Conservation (phyloP, 805 yeast genomes). For the Allodekkera sacchari region DNA sequence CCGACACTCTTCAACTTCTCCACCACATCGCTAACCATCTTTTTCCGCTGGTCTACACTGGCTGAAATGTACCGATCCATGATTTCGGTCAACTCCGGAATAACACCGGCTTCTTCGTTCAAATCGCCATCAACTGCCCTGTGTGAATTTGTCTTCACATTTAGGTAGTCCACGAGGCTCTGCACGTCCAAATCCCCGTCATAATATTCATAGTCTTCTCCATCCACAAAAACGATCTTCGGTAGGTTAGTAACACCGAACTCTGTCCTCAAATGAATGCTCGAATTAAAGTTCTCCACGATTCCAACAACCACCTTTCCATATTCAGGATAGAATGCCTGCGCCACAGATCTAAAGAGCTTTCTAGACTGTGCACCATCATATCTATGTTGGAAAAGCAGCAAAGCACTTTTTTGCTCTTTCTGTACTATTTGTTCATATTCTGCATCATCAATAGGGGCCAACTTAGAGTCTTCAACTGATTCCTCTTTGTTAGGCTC, state of each 20-base stretch:
- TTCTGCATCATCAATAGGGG: slow-evolving; percentile 20
- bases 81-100: slow-evolving; percentile 24
- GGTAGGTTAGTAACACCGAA: slow-evolving; percentile 44
- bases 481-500: slow-evolving; percentile 10
- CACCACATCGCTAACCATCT: slow-evolving; percentile 24
- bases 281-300: slow-evolving; percentile 37
- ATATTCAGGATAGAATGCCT: slow-evolving; percentile 33
- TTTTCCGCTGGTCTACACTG: slow-evolving; percentile 19
- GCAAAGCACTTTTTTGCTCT: slow-evolving; percentile 35
- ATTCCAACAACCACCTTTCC: slow-evolving; percentile 34
- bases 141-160: slow-evolving; percentile 29
- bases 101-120: slow-evolving; percentile 31
- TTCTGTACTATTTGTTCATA: slow-evolving; percentile 20
- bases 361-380: slow-evolving; percentile 51
- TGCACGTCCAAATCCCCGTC: slow-evolving; percentile 38
- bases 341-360: slow-evolving; percentile 40
- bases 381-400: slow-evolving; percentile 55
- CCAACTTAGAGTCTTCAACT: slow-evolving; percentile 18
- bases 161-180: slow-evolving; percentile 43
- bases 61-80: slow-evolving; percentile 23
- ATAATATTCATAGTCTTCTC: slow-evolving; percentile 25
- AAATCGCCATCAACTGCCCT: slow-evolving; percentile 35
- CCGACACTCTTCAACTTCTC: slow-evolving; percentile 29
- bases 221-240: slow-evolving; percentile 42
- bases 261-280: slow-evolving; percentile 30